A percentile compares a stretch with the other conserved stretches of the same genome.
Evolutionary conservation across 805 yeast species (phyloP).

Genomic region (Schwanniomyces vanrijiae): DNA sequence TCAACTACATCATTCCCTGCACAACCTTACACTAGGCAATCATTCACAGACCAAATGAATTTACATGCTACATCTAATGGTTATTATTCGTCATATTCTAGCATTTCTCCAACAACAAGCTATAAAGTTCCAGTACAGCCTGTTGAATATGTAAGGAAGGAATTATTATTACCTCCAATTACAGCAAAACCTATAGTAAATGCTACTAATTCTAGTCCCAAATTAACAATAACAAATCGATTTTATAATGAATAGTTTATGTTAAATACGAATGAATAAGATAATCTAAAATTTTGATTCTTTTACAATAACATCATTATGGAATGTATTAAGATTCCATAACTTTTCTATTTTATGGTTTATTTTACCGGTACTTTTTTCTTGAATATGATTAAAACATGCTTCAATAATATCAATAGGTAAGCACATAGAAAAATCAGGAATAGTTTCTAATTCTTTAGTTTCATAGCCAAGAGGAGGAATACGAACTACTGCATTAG

Average conservation of each 20-base stretch:
- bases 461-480: slow-evolving; percentile 13
- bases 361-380: slow-evolving; percentile 4
- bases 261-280: neutral
- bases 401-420: slow-evolving; percentile 31
- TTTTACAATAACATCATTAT: slow-evolving; percentile 16
- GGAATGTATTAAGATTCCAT: slow-evolving; percentile 24
- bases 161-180: slow-evolving; percentile 13
- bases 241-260: neutral
- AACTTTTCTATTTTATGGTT: slow-evolving; percentile 14
- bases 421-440: slow-evolving; percentile 29
- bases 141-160: neutral
- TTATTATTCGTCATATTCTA: slow-evolving; percentile 6
- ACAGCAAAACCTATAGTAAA: slow-evolving; percentile 4
- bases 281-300: neutral
- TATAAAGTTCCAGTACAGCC: slow-evolving; percentile 1
- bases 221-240: neutral
- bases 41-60: neutral
- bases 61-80: neutral
- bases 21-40: neutral
- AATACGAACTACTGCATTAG: slow-evolving; percentile 40
- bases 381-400: slow-evolving; percentile 14
- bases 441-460: slow-evolving; percentile 25
- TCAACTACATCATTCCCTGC: neutral
- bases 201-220: neutral
- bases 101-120: slow-evolving; percentile 2